phyloP scores from a whole-genome alignment of 768 basidiomycete genomes.

The Amanita jacksonii region DNA sequence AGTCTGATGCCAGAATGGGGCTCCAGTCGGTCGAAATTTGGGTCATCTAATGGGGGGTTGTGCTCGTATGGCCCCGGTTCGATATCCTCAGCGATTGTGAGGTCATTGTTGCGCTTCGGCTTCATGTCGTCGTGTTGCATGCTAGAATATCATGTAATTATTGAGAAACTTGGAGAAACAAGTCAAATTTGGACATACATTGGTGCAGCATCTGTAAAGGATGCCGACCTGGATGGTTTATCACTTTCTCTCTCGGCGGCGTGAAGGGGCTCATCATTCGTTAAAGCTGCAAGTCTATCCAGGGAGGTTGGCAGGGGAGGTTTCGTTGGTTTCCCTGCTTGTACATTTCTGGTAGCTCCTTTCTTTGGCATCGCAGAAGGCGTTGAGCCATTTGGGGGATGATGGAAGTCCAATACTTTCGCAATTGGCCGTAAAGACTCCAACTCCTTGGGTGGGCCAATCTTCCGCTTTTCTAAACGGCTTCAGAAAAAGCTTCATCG shows the following conservation, averaged over 20 bases:
- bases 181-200: constrained; percentile 20
- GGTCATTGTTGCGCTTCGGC: constrained; percentile 43
- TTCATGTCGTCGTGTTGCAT: background rate
- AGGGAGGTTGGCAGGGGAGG: constrained; percentile 46
- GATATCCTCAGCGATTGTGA: constrained; percentile 70
- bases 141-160: background rate
- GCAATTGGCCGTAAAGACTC: background rate
- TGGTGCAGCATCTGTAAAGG: constrained; percentile 1
- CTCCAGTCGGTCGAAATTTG: constrained; percentile 68
- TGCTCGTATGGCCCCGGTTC: constrained; percentile 72
- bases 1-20: constrained; percentile 88
- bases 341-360: constrained; percentile 5
- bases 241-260: background rate
- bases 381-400: constrained; percentile 3
- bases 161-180: constrained; percentile 18
- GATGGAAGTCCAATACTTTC: constrained; percentile 3
- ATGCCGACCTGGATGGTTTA: constrained; percentile 4
- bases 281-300: constrained; percentile 26
- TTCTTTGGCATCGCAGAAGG: constrained; percentile 1
- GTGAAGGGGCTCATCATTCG: background rate
- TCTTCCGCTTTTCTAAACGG: constrained; percentile 38
- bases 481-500: constrained; percentile 7
- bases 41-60: constrained; percentile 61
- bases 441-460: constrained; percentile 17
- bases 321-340: constrained; percentile 14